Conservation (phyloP, 345 rosid species). For the Melaleuca alternifolia region DNA sequence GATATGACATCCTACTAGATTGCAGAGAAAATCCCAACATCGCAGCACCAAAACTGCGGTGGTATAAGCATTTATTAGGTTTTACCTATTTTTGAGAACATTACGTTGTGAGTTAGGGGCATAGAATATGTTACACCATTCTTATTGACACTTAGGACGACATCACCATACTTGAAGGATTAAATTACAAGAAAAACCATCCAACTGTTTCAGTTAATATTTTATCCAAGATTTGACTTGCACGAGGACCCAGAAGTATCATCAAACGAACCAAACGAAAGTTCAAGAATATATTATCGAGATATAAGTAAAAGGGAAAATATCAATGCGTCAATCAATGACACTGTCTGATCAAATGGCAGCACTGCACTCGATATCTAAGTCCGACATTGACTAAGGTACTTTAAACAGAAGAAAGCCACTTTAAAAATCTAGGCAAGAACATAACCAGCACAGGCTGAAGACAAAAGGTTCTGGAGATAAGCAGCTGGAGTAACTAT, state of each 20-base stretch:
- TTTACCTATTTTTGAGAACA: neutral
- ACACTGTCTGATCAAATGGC: neutral
- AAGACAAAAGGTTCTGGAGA: neutral
- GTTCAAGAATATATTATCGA: neutral
- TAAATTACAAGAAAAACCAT: neutral
- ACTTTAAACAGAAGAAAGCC: neutral
- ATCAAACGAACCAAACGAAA: neutral
- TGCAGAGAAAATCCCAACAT: neutral
- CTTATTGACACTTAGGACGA: neutral
- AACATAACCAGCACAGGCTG: neutral
- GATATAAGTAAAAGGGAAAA: neutral
- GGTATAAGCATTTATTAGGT: neutral
- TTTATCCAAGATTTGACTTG: neutral
- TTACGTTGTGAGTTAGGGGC: neutral
- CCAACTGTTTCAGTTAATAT: neutral
- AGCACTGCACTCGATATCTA: neutral
- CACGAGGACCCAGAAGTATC: neutral
- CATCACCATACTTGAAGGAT: neutral
- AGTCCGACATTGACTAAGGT: neutral
- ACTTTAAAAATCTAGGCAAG: neutral
- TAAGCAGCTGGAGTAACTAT: neutral
- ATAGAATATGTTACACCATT: neutral
- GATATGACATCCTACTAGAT: neutral
- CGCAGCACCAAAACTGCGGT: neutral
- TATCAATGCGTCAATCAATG: neutral